Percentiles rank a stretch among this genome's conserved stretches.
phyloP scores from a whole-genome alignment of 1,284 basidiomycete species.

The Prillingera fragicola region DNA sequence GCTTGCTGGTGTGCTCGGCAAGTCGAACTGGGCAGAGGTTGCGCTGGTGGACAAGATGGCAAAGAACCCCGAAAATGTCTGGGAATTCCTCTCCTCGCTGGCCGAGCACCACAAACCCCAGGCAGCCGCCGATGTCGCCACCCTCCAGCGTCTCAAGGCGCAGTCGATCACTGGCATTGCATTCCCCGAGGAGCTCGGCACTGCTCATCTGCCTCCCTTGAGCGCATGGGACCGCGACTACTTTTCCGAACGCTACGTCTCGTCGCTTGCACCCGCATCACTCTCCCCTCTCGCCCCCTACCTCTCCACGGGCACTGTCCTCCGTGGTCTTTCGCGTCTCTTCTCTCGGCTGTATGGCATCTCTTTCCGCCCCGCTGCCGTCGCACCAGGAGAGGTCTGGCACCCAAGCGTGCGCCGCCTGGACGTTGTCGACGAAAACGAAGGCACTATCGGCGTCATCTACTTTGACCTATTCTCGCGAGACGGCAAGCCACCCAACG shows the following conservation, averaged over 20 bases:
- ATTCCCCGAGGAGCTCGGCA: slow-evolving; percentile 13
- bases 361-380: slow-evolving; percentile 61
- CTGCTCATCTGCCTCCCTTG: slow-evolving; percentile 58
- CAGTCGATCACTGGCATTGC: slow-evolving; percentile 53
- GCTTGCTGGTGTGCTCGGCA: slow-evolving; percentile 73
- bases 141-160: slow-evolving; percentile 69
- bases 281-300: slow-evolving; percentile 58
- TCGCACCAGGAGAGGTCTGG: slow-evolving; percentile 79
- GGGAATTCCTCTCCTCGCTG: slow-evolving; percentile 71
- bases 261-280: slow-evolving; percentile 51
- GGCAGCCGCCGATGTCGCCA: slow-evolving; percentile 64
- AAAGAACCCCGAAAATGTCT: slow-evolving; percentile 81
- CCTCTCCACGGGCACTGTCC: slow-evolving; percentile 73
- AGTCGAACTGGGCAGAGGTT: slow-evolving; percentile 75
- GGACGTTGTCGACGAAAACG: slow-evolving; percentile 74
- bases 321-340: slow-evolving; percentile 77
- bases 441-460: slow-evolving; percentile 83
- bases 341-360: slow-evolving; percentile 85
- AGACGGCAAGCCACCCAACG: slow-evolving; percentile 78
- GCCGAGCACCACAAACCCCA: slow-evolving; percentile 69
- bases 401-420: slow-evolving; percentile 80
- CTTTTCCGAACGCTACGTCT: slow-evolving; percentile 52
- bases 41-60: slow-evolving; percentile 91
- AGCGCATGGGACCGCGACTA: slow-evolving; percentile 92
- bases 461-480: slow-evolving; percentile 89